phyloP scores from a whole-genome alignment of 306 rosid genomes.

The Cicer pinnatifidum region DNA sequence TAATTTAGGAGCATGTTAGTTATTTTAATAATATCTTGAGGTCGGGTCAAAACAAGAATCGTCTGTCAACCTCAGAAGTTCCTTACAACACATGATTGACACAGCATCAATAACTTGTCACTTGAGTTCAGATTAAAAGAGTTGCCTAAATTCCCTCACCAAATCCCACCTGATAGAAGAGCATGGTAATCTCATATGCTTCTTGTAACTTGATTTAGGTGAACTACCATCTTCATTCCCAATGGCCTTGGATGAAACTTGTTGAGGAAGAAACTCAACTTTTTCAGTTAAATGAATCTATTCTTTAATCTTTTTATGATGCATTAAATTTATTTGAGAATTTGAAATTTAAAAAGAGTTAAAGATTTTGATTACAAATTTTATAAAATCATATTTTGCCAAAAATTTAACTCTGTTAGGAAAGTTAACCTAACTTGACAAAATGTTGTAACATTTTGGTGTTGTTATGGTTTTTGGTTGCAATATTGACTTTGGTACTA shows the following conservation, averaged over 20 bases:
- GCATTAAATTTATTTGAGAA: no score
- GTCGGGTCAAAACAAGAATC: constrained; percentile 46
- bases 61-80: constrained; percentile 47
- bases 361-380: no score
- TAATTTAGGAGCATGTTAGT: constrained; percentile 58
- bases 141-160: constrained; percentile 82
- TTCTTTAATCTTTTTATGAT: no score
- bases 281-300: constrained; percentile 40
- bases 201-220: constrained; percentile 82
- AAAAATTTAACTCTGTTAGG: background rate
- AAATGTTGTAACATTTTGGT: constrained; percentile 39
- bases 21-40: constrained; percentile 68
- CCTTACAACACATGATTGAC: background rate
- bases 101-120: no score
- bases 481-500: constrained; percentile 23
- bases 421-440: background rate
- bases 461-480: constrained; percentile 35
- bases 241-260: constrained; percentile 42
- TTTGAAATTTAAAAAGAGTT: no score
- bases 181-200: constrained; percentile 67
- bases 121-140: constrained; percentile 37
- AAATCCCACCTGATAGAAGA: constrained; percentile 77
- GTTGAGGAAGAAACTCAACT: constrained; percentile 1
- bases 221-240: constrained; percentile 59
- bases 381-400: no score